Evolutionary conservation across 2,329 filamentous ascomycete genomes (phyloP), one percentile per base, ranked within the genome.

Genomic region (Fusarium falciforme): DNA sequence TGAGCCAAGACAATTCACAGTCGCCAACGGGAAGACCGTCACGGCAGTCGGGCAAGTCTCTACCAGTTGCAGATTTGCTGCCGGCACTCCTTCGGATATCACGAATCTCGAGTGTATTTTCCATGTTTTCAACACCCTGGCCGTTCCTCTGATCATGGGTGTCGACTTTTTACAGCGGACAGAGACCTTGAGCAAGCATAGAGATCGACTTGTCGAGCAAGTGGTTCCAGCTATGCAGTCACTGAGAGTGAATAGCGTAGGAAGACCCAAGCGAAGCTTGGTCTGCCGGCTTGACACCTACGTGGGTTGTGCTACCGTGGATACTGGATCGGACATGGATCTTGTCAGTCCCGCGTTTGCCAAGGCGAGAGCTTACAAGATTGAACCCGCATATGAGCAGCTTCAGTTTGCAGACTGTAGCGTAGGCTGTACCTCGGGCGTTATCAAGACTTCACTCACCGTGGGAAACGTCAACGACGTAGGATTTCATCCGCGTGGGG

Each of bases 301-400:
- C 2, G 22, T 65, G 11, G 61, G 35, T 1, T 61, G 14, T 33
- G 66, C 66, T 5, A 60, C 61, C 3, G 61, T 54, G 1, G 66
- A 68, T 14, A 68, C 66, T 1, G 66, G 66, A 10, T 68, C 66
- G 2, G 66, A 68, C 3, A 6, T 68, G 40, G 66, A 68, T 25
- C 61, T 68, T 4, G 25, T 68, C 1, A 65, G 36, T 10, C 44
- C 55, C 1, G 7, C 9, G 0, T 68, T 68, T 49, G 61, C 36
- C 0, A 14, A n/a, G 2, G 10, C 52, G 1, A 33, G 27, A 4
- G 38, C 16, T 7, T 66, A 17, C 47, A 20, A 8, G 0, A 36
- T 67, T 1, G n/a, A 57, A 4, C 47, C 47, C 5, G 58, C 64
- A 6, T 9, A 5, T 4, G 64, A 67, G 17, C n/a, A 62, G 16